phyloP scores from a whole-genome alignment of 2,329 filamentous ascomycete species.

The Colletotrichum tropicicola region DNA sequence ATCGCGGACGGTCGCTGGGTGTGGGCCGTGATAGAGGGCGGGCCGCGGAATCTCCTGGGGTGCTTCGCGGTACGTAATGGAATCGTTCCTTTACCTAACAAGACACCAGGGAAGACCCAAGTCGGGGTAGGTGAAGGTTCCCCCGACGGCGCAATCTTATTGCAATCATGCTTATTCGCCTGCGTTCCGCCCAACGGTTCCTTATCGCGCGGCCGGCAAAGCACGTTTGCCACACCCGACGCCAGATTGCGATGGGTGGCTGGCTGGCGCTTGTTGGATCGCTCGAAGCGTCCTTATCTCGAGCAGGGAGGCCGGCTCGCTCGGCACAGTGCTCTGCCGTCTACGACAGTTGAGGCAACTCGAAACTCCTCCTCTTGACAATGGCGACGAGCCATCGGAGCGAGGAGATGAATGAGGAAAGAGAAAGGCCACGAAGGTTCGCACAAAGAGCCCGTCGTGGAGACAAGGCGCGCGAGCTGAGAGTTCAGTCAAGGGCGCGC shows the following conservation, averaged over 20 bases:
- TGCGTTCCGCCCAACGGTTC: not conserved
- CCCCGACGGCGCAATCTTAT: slow-evolving; percentile 22
- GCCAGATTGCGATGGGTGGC: too few species aligned
- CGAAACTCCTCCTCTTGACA: not conserved
- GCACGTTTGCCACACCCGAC: too few species aligned
- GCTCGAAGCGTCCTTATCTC: slow-evolving; percentile 6
- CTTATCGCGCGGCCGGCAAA: slow-evolving; percentile 11
- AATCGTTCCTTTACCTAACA: not conserved
- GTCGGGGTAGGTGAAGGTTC: not conserved
- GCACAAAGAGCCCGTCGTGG: too few species aligned
- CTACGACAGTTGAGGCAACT: not conserved
- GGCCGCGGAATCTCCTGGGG: not conserved
- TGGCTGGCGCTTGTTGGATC: too few species aligned
- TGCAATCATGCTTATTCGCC: slow-evolving; percentile 25
- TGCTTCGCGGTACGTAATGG: slow-evolving; percentile 12
- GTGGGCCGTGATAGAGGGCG: slow-evolving; percentile 4
- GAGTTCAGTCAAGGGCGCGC: not conserved
- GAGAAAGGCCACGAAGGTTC: not conserved
- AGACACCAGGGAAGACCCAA: slow-evolving; percentile 10
- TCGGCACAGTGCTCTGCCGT: not conserved
- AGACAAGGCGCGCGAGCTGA: not conserved
- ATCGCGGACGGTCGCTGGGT: too few species aligned
- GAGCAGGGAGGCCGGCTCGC: slow-evolving; percentile 17
- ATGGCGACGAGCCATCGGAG: not conserved
- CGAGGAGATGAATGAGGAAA: slow-evolving; percentile 26